Conservation (phyloP, 2,329 filamentous ascomycete genomes). For the Didymella keratinophila region DNA sequence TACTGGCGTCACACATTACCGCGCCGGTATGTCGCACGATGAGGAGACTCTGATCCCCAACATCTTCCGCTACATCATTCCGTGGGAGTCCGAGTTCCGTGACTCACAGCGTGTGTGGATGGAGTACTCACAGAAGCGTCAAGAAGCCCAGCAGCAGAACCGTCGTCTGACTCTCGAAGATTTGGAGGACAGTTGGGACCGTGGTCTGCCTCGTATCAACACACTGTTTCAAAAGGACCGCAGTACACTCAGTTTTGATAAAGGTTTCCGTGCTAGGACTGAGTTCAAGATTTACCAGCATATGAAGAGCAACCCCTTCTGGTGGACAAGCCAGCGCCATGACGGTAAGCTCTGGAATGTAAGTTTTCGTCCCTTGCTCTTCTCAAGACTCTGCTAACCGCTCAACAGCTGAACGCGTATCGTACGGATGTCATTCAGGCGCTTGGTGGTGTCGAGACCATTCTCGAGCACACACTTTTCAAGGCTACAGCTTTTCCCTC, state of each 20-base stretch:
- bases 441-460: constrained; percentile 94
- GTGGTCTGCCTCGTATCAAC: constrained; percentile 96
- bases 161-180: constrained; percentile 93
- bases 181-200: constrained; percentile 97
- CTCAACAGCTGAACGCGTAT: constrained; percentile 93
- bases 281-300: constrained; percentile 99
- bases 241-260: constrained; percentile 96
- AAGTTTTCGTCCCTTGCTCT: no score
- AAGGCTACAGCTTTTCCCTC: constrained; percentile 96
- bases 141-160: constrained; percentile 97
- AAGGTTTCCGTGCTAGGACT: constrained; percentile 92
- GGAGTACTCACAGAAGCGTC: constrained; percentile 96
- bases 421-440: constrained; percentile 97
- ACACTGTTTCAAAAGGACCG: constrained; percentile 98
- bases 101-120: constrained; percentile 99
- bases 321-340: constrained; percentile 98
- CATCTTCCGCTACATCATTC: constrained; percentile 99
- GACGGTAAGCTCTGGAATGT: constrained; percentile 98
- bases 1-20: constrained; percentile 94
- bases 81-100: constrained; percentile 98
- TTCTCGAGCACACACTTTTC: constrained; percentile 95
- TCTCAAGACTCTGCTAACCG: no score
- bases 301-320: constrained; percentile 99
- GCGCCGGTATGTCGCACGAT: constrained; percentile 96
- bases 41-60: constrained; percentile 98